Base-by-base conservation (phyloP, 495 filamentous ascomycete genomes). In the Podospora comata region DNA sequence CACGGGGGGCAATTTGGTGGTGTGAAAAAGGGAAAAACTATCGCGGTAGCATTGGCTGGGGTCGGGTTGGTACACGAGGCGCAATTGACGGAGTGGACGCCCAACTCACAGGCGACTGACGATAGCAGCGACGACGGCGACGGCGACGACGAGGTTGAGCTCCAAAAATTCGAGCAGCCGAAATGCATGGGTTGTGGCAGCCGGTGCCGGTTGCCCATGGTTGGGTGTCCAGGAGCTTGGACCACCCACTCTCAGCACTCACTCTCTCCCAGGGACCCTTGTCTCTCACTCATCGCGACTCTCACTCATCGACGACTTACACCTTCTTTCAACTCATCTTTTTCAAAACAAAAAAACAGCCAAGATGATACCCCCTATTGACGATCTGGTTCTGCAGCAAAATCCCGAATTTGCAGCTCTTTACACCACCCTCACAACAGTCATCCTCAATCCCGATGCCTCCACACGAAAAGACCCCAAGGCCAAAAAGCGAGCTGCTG, bases 381-480 rank as follows among this genome's bases (percentile, higher is more conserved):
- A 91, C 34, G 83, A 86, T 28, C 74, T 81, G 0, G 82, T 92
- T 60, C 78, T 92, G 2, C 79, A 85, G 62, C 81, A 80, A 30
- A 91, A 91, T 66, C 88, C 88, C 26, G 81, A 87, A 59, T 92
- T 92, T 69, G 86, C 88, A 63, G 80, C 78, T 30, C 80, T 92
- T 0, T 88, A 90, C 73, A 82, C 85, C 19, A 85, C 84, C 19
- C 72, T 92, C 6, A 88, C 88, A 0, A 83, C 79, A 1, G 82
- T 78, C 0, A 73, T 90, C 7, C 79, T 92, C 27, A 87, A 88
- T 66, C 76, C 84, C 0, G 84, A 90, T 82, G 88, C 85, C 16
- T 89, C 88, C 16, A 89, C 87, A 0, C 85, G 83, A 70, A 79
- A 83, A 44, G 78, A 86, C 66, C 76, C 81, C 63, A 74, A 80